Evolutionary conservation across 441 rosid genomes (phyloP).

Genomic region (Populus hybrid): DNA sequence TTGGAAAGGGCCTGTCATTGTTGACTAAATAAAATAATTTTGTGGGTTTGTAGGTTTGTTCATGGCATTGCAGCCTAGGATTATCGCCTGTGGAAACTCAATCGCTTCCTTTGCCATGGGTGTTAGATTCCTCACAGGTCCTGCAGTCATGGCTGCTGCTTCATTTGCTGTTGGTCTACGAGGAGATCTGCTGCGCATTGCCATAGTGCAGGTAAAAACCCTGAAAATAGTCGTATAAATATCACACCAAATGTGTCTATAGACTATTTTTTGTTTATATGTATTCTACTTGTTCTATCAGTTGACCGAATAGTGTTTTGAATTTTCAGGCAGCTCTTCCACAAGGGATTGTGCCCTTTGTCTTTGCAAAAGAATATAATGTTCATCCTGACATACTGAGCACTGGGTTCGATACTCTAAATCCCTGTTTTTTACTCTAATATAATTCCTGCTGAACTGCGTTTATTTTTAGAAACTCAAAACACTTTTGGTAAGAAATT

Average conservation of each 20-base stretch:
- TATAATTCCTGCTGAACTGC: neutral
- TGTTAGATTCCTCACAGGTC: conserved; percentile 69
- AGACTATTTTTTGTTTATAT: no score
- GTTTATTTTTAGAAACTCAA: neutral
- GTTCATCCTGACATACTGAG: conserved; percentile 92
- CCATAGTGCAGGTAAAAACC: conserved; percentile 79
- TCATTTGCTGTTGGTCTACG: conserved; percentile 66
- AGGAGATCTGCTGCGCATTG: conserved; percentile 62
- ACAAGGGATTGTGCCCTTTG: conserved; percentile 96
- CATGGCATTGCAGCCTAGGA: conserved; percentile 92
- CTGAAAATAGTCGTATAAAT: neutral
- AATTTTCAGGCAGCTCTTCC: conserved; percentile 89
- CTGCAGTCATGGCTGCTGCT: conserved; percentile 85
- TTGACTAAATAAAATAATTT: neutral
- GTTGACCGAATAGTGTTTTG: neutral
- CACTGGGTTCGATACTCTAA: conserved; percentile 58
- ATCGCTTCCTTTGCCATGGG: conserved; percentile 78
- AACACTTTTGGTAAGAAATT: neutral
- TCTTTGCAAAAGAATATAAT: conserved; percentile 90
- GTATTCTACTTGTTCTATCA: no score
- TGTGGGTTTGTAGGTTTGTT: conserved; percentile 54
- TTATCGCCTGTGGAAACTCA: conserved; percentile 83
- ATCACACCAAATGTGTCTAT: no score
- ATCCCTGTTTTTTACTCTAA: neutral
- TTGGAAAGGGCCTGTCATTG: neutral